phyloP scores from a whole-genome alignment of 176 grass and related monocot genomes.

The Ananas comosus region DNA sequence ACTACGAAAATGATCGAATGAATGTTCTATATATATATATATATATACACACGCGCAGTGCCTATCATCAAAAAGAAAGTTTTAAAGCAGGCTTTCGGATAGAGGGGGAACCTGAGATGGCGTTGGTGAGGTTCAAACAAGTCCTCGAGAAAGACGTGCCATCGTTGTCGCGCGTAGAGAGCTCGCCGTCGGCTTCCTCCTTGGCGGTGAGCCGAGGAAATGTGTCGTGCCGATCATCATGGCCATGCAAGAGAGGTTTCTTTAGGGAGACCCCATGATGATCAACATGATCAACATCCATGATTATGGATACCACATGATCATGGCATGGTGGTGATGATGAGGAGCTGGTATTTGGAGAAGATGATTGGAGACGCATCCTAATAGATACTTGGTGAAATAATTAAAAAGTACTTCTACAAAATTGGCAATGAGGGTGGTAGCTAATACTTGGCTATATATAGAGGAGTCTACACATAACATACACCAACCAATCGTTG shows the following conservation, averaged over 20 bases:
- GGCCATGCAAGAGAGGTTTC: constrained; percentile 11
- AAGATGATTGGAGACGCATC: too few relatives aligned
- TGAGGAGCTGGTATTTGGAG: too few relatives aligned
- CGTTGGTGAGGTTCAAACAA: constrained; percentile 55
- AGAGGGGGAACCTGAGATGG: constrained; percentile 36
- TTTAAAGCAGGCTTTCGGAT: not conserved
- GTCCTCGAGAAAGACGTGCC: constrained; percentile 37
- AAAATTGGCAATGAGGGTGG: too few relatives aligned
- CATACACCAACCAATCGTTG: too few relatives aligned
- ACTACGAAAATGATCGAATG: not conserved
- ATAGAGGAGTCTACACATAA: too few relatives aligned
- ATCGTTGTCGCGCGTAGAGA: constrained; percentile 4
- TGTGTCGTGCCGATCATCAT: constrained; percentile 18
- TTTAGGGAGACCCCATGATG: constrained; percentile 1
- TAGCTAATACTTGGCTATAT: too few relatives aligned
- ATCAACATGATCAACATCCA: not conserved
- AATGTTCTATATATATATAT: too few relatives aligned
- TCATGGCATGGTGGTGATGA: not conserved
- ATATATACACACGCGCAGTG: too few relatives aligned
- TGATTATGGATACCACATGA: constrained; percentile 6
- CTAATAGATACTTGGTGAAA: too few relatives aligned
- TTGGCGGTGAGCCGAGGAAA: constrained; percentile 1
- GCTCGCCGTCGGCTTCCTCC: too few relatives aligned
- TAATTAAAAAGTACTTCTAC: too few relatives aligned
- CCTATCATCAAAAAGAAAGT: not conserved